Evolutionary conservation across 331 rosid species (phyloP), one percentile per base, ranked within the genome.

Genomic region (Phaseolus coccineus): DNA sequence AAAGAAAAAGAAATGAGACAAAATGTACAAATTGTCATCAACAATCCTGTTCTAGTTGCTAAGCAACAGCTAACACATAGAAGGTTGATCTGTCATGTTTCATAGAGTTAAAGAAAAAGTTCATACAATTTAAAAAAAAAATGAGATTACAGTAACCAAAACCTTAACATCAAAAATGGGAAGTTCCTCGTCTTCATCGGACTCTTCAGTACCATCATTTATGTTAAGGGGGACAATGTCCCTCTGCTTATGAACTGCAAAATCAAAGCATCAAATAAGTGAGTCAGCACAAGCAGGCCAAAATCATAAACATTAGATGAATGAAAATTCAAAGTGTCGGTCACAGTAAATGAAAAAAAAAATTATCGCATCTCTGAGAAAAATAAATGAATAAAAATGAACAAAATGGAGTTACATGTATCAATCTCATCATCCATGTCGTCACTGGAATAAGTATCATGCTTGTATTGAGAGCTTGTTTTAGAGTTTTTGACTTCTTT

Each of bases 381-480:
- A 44, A 46, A 44, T 3, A 27, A 16, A 39, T 6, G 6, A 14
- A 3, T 0, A 9, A 61, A 25, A 30, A 77, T 13, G 11, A 73
- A 8, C 15, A 47, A 81, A 14, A 19, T 30, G 39, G 22, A 64
- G 78, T 78, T 89, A 94, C 98, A 94, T 22, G 89, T 85, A 84
- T 94, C 98, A 69, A 94, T 87, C 69, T 91, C 97, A 64, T 94
- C 97, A 70, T 91, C 93, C 91, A 94, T 89, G 64, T 88, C 92
- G 33, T 88, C 88, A 31, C 77, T 63, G 4, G 83, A 48, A 56
- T 80, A 74, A 14, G 33, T 73, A 63, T 77, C 75, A 19, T 71
- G 86, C 24, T 82, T 73, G 22, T 69, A 50, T 0, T 27, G 69
- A 15, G 82, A 48, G 51, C 82, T 87, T 47, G 61, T 80, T 82